Base-by-base conservation (phyloP, 805 yeast genomes). In the Sugiyamaella marilandica region DNA sequence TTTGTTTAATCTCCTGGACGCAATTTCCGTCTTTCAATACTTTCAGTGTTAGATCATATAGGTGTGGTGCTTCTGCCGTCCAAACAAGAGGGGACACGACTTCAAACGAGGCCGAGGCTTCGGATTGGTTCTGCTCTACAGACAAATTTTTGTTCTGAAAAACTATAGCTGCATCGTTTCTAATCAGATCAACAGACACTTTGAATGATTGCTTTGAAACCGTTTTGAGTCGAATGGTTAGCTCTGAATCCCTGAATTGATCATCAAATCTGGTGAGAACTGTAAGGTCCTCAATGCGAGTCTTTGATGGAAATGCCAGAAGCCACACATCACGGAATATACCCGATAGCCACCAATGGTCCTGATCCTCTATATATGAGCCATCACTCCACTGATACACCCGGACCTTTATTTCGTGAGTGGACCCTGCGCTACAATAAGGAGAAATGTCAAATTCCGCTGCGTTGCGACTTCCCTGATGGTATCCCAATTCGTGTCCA, bases 1-100 rank as follows among this genome's bases (percentile, higher is more conserved):
- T 52, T 21, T 63, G 64, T 8, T 36, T 29, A n/a, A 68, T 48
- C 1, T 51, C 41, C 49, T 59, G 62, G 1, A 57, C 47, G 2
- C 45, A 24, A 29, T 34, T 35, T 3, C 53, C 56, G 5, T 13
- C 37, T 2, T 43, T 46, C 10, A 16, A 24, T 13, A 68, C 51
- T 1, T 37, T 29, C 29, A 68, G 29, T 10, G 51, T 46, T 8
- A 66, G 54, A 2, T 43, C 47, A 55, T 69, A 69, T n/a, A 69
- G 58, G 45, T 60, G 43, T 2, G 73, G 73, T n/a, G 57, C 49
- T 52, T 70, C 73, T 2, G 73, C 73, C 8, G 68, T 65, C 73
- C 73, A 70, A 35, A 63, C 61, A 2, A 45, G 29, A 2, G 70
- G 70, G 26, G 51, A 41, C 2, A 31, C 32, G 18, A 68, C 50